Conservation (phyloP, 768 basidiomycete species). For the Mycena albidolilacea region DNA sequence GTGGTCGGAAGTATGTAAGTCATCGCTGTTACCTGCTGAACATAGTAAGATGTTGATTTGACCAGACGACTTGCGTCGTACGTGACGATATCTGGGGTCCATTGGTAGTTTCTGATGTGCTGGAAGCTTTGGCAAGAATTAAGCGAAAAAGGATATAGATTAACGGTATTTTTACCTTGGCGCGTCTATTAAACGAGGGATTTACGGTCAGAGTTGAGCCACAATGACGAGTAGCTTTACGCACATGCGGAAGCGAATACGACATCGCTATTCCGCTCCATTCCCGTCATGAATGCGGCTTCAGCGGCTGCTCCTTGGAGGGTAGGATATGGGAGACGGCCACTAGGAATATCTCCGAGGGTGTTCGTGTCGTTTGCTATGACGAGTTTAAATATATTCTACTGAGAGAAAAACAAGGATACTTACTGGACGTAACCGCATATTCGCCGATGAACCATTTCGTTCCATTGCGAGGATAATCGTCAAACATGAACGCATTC, state of each 20-base stretch:
- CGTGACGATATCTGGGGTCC: constrained; percentile 57
- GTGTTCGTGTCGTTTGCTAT: constrained; percentile 50
- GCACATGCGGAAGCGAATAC: constrained; percentile 68
- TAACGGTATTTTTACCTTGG: constrained; percentile 42
- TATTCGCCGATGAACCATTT: constrained; percentile 73
- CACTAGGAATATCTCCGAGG: constrained; percentile 47
- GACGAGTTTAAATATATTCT: constrained; percentile 40
- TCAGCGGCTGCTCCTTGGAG: constrained; percentile 62
- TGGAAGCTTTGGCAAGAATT: constrained; percentile 45
- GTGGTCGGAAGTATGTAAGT: neutral
- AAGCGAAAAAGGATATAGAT: neutral
- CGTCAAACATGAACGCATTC: constrained; percentile 67
- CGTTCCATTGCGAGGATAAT: constrained; percentile 67
- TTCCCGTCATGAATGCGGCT: constrained; percentile 74
- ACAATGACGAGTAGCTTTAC: constrained; percentile 7
- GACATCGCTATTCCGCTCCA: constrained; percentile 72
- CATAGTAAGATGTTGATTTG: constrained; percentile 55
- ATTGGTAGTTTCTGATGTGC: constrained; percentile 53
- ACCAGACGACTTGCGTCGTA: constrained; percentile 54
- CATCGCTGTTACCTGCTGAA: constrained; percentile 57
- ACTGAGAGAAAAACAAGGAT: constrained; percentile 8
- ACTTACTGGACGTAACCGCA: constrained; percentile 59
- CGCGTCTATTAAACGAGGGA: constrained; percentile 41
- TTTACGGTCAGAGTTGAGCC: neutral
- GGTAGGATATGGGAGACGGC: constrained; percentile 51